Evolutionary conservation across 2,329 filamentous ascomycete genomes (phyloP).

Genomic region (Teratosphaeria viscida): DNA sequence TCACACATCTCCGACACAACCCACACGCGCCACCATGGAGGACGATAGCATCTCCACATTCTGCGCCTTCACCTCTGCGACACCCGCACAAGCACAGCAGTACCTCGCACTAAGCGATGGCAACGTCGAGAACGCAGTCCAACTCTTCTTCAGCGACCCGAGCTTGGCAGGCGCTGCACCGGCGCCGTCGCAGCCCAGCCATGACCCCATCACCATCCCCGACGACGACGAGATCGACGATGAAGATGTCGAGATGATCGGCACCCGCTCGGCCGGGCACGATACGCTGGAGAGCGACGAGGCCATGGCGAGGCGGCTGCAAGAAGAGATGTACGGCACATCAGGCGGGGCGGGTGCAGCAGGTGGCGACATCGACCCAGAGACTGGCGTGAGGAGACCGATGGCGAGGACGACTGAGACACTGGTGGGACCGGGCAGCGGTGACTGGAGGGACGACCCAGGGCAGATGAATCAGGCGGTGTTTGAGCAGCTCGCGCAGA

Average conservation of each 20-base stretch:
- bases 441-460: constrained; percentile 41
- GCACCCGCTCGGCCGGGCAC: constrained; percentile 12
- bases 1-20: background rate
- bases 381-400: constrained; percentile 66
- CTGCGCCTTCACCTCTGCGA: constrained; percentile 67
- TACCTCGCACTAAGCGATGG: constrained; percentile 79
- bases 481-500: constrained; percentile 52
- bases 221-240: constrained; percentile 58
- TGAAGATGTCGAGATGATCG: constrained; percentile 21
- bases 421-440: constrained; percentile 60
- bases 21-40: constrained; percentile 29
- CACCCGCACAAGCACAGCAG: constrained; percentile 61
- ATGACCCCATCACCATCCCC: constrained; percentile 62
- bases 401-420: constrained; percentile 89
- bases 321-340: constrained; percentile 74
- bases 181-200: constrained; percentile 16
- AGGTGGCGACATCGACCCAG: constrained; percentile 33
- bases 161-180: constrained; percentile 33
- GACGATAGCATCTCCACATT: constrained; percentile 65
- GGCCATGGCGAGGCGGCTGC: constrained; percentile 79
- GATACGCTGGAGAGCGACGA: constrained; percentile 66
- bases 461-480: constrained; percentile 51
- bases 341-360: constrained; percentile 32
- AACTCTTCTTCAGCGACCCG: constrained; percentile 80
- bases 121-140: constrained; percentile 74